Evolutionary conservation across 2,329 filamentous ascomycete species (phyloP).

Genomic region (Cephalotrichum gorgonifer): DNA sequence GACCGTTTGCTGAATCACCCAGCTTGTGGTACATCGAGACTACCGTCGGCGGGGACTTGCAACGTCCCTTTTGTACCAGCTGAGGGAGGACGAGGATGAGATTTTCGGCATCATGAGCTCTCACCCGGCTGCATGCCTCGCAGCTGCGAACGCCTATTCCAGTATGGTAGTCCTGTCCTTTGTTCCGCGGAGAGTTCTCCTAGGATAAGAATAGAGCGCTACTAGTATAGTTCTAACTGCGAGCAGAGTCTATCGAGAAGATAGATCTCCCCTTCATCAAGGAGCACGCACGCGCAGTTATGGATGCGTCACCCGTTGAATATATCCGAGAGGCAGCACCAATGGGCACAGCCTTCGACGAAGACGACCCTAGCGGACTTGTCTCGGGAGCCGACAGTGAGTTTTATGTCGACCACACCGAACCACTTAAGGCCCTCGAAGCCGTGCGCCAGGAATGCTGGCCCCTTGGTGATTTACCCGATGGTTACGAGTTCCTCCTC

Average conservation of each 20-base stretch:
- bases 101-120: slow-evolving; percentile 28
- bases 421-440: slow-evolving; percentile 16
- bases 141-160: slow-evolving; percentile 18
- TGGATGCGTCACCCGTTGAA: slow-evolving; percentile 22
- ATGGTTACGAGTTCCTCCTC: slow-evolving; percentile 12
- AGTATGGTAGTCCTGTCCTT: background rate
- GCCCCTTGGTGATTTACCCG: slow-evolving; percentile 12
- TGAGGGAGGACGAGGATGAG: slow-evolving; percentile 18
- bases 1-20: slow-evolving; percentile 27
- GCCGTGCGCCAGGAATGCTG: slow-evolving; percentile 7
- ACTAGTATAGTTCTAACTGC: slow-evolving; percentile 11
- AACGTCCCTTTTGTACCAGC: slow-evolving; percentile 17
- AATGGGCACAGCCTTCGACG: slow-evolving; percentile 21
- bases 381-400: slow-evolving; percentile 21
- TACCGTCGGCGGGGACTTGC: slow-evolving; percentile 25
- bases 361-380: slow-evolving; percentile 15
- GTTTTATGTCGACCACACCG: slow-evolving; percentile 26
- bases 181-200: background rate
- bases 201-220: background rate
- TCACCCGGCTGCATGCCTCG: slow-evolving; percentile 23
- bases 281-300: slow-evolving; percentile 18
- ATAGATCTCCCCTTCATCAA: slow-evolving; percentile 16
- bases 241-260: slow-evolving; percentile 11
- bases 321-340: slow-evolving; percentile 26
- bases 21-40: slow-evolving; percentile 24